Percentiles rank a stretch among this genome's conserved stretches.
Conservation (phyloP, 768 basidiomycete genomes). For the Boletus insuetus region DNA sequence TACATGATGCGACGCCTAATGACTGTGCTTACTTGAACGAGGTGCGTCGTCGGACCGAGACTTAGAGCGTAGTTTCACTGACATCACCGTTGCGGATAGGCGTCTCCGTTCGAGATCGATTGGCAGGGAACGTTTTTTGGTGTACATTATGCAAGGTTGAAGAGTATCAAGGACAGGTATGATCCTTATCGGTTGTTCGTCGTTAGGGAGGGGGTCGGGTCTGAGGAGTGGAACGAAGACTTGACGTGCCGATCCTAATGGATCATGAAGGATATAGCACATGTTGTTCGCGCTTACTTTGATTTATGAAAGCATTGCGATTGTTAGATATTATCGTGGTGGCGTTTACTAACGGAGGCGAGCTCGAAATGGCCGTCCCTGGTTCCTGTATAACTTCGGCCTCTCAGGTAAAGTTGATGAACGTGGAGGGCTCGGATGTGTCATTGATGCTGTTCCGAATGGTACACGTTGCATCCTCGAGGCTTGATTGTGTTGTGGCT, state of each 20-base stretch:
- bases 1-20: constrained; percentile 22
- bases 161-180: constrained; percentile 37
- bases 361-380: neutral
- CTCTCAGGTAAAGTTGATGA: neutral
- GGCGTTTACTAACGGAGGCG: too few relatives aligned
- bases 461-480: constrained; percentile 22
- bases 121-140: constrained; percentile 45
- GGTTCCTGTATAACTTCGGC: neutral
- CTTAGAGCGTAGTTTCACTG: too few relatives aligned
- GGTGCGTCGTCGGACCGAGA: neutral
- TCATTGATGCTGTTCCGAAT: neutral
- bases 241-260: constrained; percentile 9
- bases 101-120: constrained; percentile 39
- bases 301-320: too few relatives aligned
- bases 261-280: neutral
- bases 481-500: constrained; percentile 21
- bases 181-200: constrained; percentile 11
- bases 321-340: too few relatives aligned
- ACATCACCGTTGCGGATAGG: constrained; percentile 26
- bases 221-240: constrained; percentile 16
- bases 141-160: constrained; percentile 39
- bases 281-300: too few relatives aligned
- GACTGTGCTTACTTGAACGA: constrained; percentile 4
- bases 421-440: neutral
- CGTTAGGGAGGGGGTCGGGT: constrained; percentile 22